Base-by-base conservation (phyloP, 2,329 filamentous ascomycete species). In the Claviceps fusiformis region DNA sequence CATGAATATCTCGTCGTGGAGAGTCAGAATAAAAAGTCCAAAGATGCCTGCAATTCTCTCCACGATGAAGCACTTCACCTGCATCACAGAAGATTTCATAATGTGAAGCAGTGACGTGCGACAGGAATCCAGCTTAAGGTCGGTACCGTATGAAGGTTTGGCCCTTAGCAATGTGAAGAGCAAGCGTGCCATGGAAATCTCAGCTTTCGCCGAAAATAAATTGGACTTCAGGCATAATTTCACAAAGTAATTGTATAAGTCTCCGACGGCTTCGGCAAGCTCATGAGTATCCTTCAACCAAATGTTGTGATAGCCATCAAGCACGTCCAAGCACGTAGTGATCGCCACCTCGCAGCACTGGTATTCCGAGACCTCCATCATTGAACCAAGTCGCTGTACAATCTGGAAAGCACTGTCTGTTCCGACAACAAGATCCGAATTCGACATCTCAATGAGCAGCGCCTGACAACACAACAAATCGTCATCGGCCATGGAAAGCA, bases 1-100 rank as follows among this genome's bases (percentile, higher is more conserved):
- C 41, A 89, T 77, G 59, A 96, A 89, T 15, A 97, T 81, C 6
- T 83, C 80, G 56, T 95, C 88, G 62, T 98, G 93, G 49, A 86
- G 76, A 61, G 85, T 86, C 1, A 96, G 76, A n/a, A 91, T 77
- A 63, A 87, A 97, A 1, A 87, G 77, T 13, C 82, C 79, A 67
- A 98, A 98, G 31, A 98, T 76, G 6, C 75, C 74, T 0, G 89
- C 81, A 19, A 97, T 73, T 3, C 78, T 77, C 55, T 81, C 74
- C 0, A 86, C 85, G 54, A 95, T 80, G 57, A 79, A 80, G 63
- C 87, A 90, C 63, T 95, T 93, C 50, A 93, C 85, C 11, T 75
- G 68, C 62, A 92, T 80, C 54, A 80, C 75, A 0, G 85, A 82
- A 15, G 78, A 74, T 46, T 78, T 73, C 8, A 97, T 73, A 27